Evolutionary conservation across 2,329 filamentous ascomycete species (phyloP).

Genomic region (Thielaviopsis musarum): DNA sequence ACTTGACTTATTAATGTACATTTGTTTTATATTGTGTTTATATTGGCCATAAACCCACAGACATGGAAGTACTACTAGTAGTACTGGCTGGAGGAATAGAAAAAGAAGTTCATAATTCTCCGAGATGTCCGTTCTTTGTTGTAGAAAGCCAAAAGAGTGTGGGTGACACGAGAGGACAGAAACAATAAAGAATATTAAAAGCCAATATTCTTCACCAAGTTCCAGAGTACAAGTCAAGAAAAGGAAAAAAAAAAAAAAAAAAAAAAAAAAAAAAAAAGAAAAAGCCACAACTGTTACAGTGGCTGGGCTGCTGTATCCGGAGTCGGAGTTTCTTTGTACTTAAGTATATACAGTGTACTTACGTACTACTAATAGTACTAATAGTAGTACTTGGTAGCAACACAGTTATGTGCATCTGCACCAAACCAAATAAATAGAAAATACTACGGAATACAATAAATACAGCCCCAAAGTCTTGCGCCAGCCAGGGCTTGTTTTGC

Average conservation of each 20-base stretch:
- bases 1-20: background rate
- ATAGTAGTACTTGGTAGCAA: too few relatives aligned
- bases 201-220: too few relatives aligned
- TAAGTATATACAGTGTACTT: too few relatives aligned
- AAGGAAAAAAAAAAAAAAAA: background rate
- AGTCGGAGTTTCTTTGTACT: background rate
- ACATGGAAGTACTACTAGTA: too few relatives aligned
- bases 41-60: too few relatives aligned
- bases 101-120: background rate
- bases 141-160: background rate
- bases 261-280: background rate
- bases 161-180: background rate
- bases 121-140: background rate
- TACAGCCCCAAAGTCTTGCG: background rate
- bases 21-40: background rate
- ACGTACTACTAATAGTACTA: too few relatives aligned
- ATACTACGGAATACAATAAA: too few relatives aligned
- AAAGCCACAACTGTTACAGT: background rate
- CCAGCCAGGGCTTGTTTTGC: background rate
- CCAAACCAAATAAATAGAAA: too few relatives aligned
- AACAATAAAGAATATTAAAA: too few relatives aligned
- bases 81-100: too few relatives aligned
- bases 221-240: background rate
- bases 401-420: too few relatives aligned
- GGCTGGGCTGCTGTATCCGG: background rate